Conservation (phyloP, 2,329 filamentous ascomycete genomes). For the Niveomyces coronatus region DNA sequence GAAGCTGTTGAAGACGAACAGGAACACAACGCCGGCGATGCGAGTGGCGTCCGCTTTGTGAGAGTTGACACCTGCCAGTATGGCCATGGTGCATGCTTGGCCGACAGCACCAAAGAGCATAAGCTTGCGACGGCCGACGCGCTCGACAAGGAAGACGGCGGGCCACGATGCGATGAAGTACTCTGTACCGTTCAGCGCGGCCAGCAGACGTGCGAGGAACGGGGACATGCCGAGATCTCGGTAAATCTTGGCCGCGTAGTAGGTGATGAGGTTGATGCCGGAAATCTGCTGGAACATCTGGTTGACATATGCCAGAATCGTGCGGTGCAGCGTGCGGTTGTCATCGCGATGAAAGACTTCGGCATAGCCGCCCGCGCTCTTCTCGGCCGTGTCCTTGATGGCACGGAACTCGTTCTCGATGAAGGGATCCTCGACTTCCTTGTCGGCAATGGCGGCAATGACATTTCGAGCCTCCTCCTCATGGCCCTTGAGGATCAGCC, state of each 20-base stretch:
- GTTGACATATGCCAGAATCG: constrained; percentile 50
- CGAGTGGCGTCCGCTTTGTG: constrained; percentile 40
- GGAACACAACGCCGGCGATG: constrained; percentile 52
- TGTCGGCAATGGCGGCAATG: constrained; percentile 42
- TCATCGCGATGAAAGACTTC: constrained; percentile 47
- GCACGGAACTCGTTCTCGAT: constrained; percentile 48
- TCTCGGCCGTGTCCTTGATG: constrained; percentile 58
- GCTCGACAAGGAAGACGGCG: constrained; percentile 51
- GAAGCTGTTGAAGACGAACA: constrained; percentile 51
- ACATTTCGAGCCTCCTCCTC: constrained; percentile 37
- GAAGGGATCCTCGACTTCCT: constrained; percentile 44
- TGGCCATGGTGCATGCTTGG: constrained; percentile 54
- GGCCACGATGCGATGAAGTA: constrained; percentile 55
- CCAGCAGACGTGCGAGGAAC: constrained; percentile 48
- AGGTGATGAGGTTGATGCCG: constrained; percentile 53
- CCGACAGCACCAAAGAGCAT: constrained; percentile 61
- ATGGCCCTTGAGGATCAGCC: constrained; percentile 34
- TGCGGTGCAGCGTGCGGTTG: constrained; percentile 47
- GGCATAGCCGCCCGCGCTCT: constrained; percentile 51
- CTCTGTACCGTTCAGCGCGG: constrained; percentile 32
- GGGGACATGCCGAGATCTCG: constrained; percentile 40
- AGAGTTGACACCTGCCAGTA: constrained; percentile 46
- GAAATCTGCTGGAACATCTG: constrained; percentile 58
- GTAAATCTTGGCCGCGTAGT: constrained; percentile 53
- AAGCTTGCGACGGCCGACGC: constrained; percentile 55